Evolutionary conservation across 139 green algal genomes (phyloP).

Genomic region (Tetradesmus lagerheimii): DNA sequence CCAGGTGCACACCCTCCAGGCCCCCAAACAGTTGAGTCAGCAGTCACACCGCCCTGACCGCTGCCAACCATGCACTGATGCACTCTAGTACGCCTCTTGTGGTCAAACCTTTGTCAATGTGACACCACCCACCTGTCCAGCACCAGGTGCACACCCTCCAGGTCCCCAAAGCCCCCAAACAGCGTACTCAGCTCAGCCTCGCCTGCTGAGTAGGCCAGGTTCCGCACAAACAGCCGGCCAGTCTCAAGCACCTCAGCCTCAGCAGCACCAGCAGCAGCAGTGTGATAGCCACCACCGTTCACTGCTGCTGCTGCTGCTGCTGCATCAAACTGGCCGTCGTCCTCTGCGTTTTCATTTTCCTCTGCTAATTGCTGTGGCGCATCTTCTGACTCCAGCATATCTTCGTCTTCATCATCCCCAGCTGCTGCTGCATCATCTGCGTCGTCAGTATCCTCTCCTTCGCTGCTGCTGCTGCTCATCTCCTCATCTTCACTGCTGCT

Average conservation of each 20-base stretch:
- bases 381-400: neutral
- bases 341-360: neutral
- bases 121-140: slow-evolving; percentile 74
- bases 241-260: slow-evolving; percentile 70
- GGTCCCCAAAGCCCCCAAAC: slow-evolving; percentile 82
- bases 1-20: slow-evolving; percentile 88
- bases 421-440: neutral
- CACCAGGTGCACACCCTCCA: slow-evolving; percentile 94
- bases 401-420: neutral
- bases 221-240: slow-evolving; percentile 94
- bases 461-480: neutral
- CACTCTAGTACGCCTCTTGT: too few relatives aligned
- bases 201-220: slow-evolving; percentile 91
- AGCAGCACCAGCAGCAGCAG: slow-evolving; percentile 1
- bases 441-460: neutral
- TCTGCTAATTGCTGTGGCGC: neutral
- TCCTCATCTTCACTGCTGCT: slow-evolving; percentile 32
- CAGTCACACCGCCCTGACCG: too few relatives aligned
- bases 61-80: too few relatives aligned
- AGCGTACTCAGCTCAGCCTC: slow-evolving; percentile 88
- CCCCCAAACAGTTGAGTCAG: too few relatives aligned
- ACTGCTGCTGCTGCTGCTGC: slow-evolving; percentile 35
- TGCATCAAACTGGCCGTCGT: slow-evolving; percentile 39
- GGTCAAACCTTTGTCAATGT: too few relatives aligned
- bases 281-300: neutral